Percentiles rank a stretch among this genome's conserved stretches.
phyloP scores from a whole-genome alignment of 2,329 filamentous ascomycete genomes.

The Aureobasidium sp. region DNA sequence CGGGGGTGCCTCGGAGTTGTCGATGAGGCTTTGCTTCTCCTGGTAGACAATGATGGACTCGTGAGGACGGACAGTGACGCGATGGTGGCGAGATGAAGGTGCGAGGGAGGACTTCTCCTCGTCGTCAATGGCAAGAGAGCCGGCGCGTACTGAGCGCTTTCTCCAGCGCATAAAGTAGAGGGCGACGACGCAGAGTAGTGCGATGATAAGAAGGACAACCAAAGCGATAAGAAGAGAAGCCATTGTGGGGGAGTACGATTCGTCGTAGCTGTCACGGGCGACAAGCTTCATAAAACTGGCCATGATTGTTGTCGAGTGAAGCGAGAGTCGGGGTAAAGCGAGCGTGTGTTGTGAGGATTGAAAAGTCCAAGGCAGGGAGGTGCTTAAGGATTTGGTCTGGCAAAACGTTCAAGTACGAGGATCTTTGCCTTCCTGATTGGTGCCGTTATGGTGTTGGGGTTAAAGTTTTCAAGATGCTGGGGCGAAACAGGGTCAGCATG shows the following conservation, averaged over 20 bases:
- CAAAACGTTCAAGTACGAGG: neutral
- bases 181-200: constrained; percentile 58
- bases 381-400: constrained; percentile 3
- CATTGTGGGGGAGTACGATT: constrained; percentile 53
- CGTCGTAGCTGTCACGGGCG: constrained; percentile 42
- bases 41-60: constrained; percentile 70
- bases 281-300: constrained; percentile 41
- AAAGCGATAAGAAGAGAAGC: constrained; percentile 74
- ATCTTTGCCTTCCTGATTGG: neutral
- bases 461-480: constrained; percentile 7
- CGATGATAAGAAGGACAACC: constrained; percentile 68
- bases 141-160: constrained; percentile 41
- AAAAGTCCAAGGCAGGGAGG: neutral
- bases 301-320: constrained; percentile 16
- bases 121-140: constrained; percentile 64
- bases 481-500: constrained; percentile 1
- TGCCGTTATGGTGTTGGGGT: constrained; percentile 8
- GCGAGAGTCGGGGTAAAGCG: constrained; percentile 1
- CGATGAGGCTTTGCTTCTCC: constrained; percentile 71
- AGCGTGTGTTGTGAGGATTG: constrained; percentile 2
- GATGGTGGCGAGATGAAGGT: constrained; percentile 39
- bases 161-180: constrained; percentile 69
- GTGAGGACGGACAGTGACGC: constrained; percentile 49
- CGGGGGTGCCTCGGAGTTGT: constrained; percentile 67
- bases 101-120: constrained; percentile 41